Percentiles rank a stretch among this genome's conserved stretches.
Conservation (phyloP, 768 basidiomycete species). For the Boletellus sp. region DNA sequence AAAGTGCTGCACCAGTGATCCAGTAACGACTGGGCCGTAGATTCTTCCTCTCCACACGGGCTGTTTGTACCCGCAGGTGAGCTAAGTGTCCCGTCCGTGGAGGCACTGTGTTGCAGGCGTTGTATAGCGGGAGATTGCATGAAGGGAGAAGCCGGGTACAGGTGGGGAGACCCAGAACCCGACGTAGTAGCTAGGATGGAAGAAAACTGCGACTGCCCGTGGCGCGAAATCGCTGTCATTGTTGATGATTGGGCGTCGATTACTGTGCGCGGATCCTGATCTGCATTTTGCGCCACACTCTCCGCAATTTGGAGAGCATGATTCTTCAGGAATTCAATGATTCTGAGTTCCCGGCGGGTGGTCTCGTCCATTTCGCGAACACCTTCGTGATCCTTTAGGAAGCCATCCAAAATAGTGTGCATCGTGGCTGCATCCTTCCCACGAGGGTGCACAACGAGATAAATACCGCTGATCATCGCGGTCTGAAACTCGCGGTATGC, state of each 20-base stretch:
- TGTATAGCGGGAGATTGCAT: constrained; percentile 52
- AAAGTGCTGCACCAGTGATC: constrained; percentile 87
- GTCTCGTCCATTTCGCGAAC: constrained; percentile 74
- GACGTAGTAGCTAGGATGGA: constrained; percentile 23
- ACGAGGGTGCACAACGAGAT: constrained; percentile 73
- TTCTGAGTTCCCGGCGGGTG: constrained; percentile 76
- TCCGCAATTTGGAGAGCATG: constrained; percentile 57
- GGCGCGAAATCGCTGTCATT: constrained; percentile 8
- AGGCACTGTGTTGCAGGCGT: constrained; percentile 49
- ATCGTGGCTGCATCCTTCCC: constrained; percentile 66
- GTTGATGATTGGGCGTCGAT: constrained; percentile 37
- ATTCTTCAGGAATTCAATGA: constrained; percentile 74
- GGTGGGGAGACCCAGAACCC: constrained; percentile 18
- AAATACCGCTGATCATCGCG: constrained; percentile 86
- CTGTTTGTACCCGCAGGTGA: constrained; percentile 69
- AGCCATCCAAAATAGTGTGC: constrained; percentile 76
- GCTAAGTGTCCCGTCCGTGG: constrained; percentile 42
- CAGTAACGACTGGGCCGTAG: constrained; percentile 69
- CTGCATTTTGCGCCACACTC: constrained; percentile 22
- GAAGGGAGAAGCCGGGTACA: constrained; percentile 28
- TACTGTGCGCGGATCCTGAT: constrained; percentile 10
- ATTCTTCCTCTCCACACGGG: constrained; percentile 69
- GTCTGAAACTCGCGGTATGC: constrained; percentile 87
- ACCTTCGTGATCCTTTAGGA: constrained; percentile 55
- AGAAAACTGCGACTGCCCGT: constrained; percentile 18